Conservation (phyloP, 2,329 filamentous ascomycete species). For the Fusarium zealandicum region DNA sequence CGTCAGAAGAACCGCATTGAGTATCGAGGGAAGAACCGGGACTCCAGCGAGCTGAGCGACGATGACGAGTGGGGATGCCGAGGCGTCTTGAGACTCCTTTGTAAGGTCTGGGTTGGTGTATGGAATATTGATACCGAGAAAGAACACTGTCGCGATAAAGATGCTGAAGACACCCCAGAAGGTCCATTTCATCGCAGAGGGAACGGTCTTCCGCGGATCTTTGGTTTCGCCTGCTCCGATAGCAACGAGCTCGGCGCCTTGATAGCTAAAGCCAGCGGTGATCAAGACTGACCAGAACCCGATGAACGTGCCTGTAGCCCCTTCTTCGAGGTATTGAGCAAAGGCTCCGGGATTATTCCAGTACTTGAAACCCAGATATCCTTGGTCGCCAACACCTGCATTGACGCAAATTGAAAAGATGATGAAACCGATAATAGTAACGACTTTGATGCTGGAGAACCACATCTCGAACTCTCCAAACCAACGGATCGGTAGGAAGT, state of each 20-base stretch:
- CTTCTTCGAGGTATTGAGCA: slow-evolving; percentile 32
- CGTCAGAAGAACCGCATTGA: slow-evolving; percentile 75
- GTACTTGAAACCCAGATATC: slow-evolving; percentile 68
- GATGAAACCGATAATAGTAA: slow-evolving; percentile 70
- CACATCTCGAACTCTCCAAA: slow-evolving; percentile 71
- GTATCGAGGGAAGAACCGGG: slow-evolving; percentile 65
- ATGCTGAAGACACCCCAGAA: slow-evolving; percentile 83
- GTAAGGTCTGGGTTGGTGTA: slow-evolving; percentile 67
- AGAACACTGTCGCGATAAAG: slow-evolving; percentile 74
- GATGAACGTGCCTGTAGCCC: slow-evolving; percentile 57
- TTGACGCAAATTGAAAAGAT: slow-evolving; percentile 68
- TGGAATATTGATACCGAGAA: slow-evolving; percentile 77
- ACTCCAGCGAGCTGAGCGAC: slow-evolving; percentile 71
- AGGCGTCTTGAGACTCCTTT: slow-evolving; percentile 44
- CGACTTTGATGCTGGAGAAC: slow-evolving; percentile 69
- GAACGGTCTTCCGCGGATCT: slow-evolving; percentile 77
- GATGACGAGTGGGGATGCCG: slow-evolving; percentile 73
- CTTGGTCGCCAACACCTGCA: slow-evolving; percentile 67
- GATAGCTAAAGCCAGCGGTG: slow-evolving; percentile 77
- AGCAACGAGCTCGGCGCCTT: slow-evolving; percentile 77
- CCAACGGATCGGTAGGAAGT: slow-evolving; percentile 68
- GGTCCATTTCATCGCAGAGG: slow-evolving; percentile 77
- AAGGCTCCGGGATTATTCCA: slow-evolving; percentile 58
- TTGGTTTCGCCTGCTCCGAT: slow-evolving; percentile 81
- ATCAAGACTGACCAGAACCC: slow-evolving; percentile 74